These are phyloP conservation scores for Kwoniella sp. DNA, from an alignment of 768 basidiomycete genomes.

Conservation along the genomic window DNA sequence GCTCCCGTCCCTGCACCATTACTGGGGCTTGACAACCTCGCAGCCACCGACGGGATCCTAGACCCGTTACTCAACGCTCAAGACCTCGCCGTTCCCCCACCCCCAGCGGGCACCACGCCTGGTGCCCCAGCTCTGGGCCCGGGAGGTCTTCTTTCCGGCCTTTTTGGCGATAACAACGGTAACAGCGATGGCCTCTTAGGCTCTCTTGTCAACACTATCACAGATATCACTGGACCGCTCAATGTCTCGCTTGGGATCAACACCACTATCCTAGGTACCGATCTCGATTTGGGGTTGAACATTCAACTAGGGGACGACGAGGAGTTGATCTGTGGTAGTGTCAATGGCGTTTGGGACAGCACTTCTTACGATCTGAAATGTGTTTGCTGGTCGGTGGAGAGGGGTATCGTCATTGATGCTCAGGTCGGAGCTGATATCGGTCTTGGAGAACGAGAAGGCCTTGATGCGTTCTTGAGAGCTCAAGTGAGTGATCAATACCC, in stretches of 20 bases:
- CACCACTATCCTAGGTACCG: constrained; percentile 7
- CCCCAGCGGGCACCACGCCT: background rate
- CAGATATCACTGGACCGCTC: constrained; percentile 11
- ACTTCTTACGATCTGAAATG: constrained; percentile 15
- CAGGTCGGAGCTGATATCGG: constrained; percentile 20
- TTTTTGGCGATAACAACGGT: background rate
- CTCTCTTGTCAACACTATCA: constrained; percentile 11
- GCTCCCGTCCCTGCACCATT: constrained; percentile 13
- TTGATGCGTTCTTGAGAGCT: constrained; percentile 19
- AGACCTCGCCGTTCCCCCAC: background rate
- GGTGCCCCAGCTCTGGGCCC: background rate
- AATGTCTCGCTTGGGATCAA: constrained; percentile 6
- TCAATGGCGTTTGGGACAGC: constrained; percentile 5
- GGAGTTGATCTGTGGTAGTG: constrained; percentile 17
- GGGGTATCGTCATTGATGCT: constrained; percentile 17
- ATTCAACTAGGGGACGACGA: constrained; percentile 11
- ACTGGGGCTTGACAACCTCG: constrained; percentile 1
- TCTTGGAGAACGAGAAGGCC: constrained; percentile 7
- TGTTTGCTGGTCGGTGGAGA: constrained; percentile 11
- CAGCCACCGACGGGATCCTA: background rate
- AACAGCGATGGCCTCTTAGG: background rate
- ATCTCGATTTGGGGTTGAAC: constrained; percentile 12
- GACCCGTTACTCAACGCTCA: constrained; percentile 4
- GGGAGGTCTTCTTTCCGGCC: background rate
- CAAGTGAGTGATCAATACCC: constrained; percentile 4